Evolutionary conservation across 148 eudicot species (phyloP), one percentile per base, ranked within the genome.

Genomic region (Amaranthus cruentus): DNA sequence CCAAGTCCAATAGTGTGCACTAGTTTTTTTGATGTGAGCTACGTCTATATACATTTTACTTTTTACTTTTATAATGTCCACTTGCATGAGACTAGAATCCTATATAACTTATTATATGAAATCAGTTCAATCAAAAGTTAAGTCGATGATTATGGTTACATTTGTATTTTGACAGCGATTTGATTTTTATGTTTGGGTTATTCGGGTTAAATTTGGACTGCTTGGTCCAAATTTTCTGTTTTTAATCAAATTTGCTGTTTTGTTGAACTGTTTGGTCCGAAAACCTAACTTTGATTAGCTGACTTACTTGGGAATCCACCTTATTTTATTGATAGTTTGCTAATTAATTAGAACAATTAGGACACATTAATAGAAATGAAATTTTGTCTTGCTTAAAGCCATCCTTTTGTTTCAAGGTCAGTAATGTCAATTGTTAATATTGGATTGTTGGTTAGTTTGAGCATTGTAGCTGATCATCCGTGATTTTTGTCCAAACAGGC

Each of bases 401-500:
- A 28, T 28, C 38, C 38, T 28, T 28, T 28, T 28, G 38, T 28
- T 28, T 28, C 38, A 28, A 28, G 38, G 38, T 28, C 38, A 28
- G 1, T 28, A 28, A 28, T 28, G 63, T 59, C 9, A 4, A 44
- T 60, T 60, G 44, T 10, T 18, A 60, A 28, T 42, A 6, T 7
- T 57, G 61, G 14, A n/a, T 57, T 52, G 59, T 18, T 47, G 64
- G 55, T 6, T 38, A 12, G 9, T 10, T 11, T 62, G 50, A 28
- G 11, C 48, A 57, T 3, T 9, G 0, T 69, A 7, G 43, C 11
- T n/a, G 9, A 47, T 46, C 43, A 4, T 9, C 55, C 21, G 46
- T 14, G 6, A 47, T 21, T 9, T 46, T 46, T 72, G 7, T 38
- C 38, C n/a, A 8, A 46, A 62, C 81, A 88, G 95, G 72, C 82